These are phyloP conservation scores for Coriaria nepalensis DNA, from an alignment of 306 rosid species.

Conservation along the genomic window DNA sequence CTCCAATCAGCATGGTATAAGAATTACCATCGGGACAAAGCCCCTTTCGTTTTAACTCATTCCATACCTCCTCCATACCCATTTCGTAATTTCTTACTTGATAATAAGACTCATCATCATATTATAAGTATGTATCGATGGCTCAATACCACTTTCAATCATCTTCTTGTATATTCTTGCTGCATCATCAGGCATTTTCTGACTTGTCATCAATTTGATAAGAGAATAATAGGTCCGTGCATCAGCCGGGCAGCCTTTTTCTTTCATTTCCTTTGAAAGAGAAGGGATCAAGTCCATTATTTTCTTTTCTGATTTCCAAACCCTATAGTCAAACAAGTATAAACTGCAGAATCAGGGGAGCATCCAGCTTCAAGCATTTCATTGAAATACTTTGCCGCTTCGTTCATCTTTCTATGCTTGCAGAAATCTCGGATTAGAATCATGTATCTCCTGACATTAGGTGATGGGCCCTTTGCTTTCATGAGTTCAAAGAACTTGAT, in stretches of 20 bases:
- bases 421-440: slow-evolving; percentile 57
- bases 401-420: slow-evolving; percentile 54
- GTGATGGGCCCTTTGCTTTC: slow-evolving; percentile 73
- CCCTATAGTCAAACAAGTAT: slow-evolving; percentile 69
- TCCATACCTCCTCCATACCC: slow-evolving; percentile 53
- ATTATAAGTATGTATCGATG: slow-evolving; percentile 71
- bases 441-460: slow-evolving; percentile 53
- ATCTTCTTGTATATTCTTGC: slow-evolving; percentile 59
- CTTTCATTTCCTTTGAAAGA: slow-evolving; percentile 53
- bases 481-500: slow-evolving; percentile 80
- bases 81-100: slow-evolving; percentile 48
- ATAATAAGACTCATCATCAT: slow-evolving; percentile 84
- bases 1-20: slow-evolving; percentile 61
- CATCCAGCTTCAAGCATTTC: slow-evolving; percentile 50
- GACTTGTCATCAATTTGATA: slow-evolving; percentile 64
- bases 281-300: slow-evolving; percentile 51
- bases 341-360: slow-evolving; percentile 50
- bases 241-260: slow-evolving; percentile 53
- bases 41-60: slow-evolving; percentile 59
- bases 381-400: slow-evolving; percentile 46
- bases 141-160: slow-evolving; percentile 45
- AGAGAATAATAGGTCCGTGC: slow-evolving; percentile 61
- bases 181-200: slow-evolving; percentile 69
- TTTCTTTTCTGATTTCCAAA: slow-evolving; percentile 66
- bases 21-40: slow-evolving; percentile 81